These are phyloP conservation scores for Lodderomyces margitis DNA, from an alignment of 1,139 yeast species.

Conservation along the genomic window DNA sequence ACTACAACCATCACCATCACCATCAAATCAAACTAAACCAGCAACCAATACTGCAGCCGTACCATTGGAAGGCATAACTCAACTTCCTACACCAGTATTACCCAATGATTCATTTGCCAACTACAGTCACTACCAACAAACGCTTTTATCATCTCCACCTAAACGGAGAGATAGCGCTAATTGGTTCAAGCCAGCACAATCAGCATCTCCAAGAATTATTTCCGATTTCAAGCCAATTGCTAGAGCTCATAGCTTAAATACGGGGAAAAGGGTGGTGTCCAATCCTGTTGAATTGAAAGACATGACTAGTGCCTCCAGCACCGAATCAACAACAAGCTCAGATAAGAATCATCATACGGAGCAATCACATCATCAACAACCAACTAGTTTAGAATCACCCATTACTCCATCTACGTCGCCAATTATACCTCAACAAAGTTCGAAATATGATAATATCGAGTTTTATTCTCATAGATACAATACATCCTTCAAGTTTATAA, in stretches of 20 bases:
- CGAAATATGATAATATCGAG: slow-evolving; percentile 5
- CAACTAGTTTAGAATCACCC: slow-evolving; percentile 11
- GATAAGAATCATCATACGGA: slow-evolving; percentile 13
- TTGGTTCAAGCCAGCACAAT: slow-evolving; percentile 1
- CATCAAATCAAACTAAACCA: not conserved
- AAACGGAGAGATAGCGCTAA: slow-evolving; percentile 1
- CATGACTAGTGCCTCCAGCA: slow-evolving; percentile 11
- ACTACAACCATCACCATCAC: not conserved
- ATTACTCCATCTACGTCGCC: slow-evolving; percentile 14
- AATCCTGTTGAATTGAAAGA: slow-evolving; percentile 20
- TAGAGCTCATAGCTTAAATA: slow-evolving; percentile 20
- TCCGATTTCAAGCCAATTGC: slow-evolving; percentile 38
- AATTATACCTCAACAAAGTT: slow-evolving; percentile 12
- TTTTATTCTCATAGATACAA: slow-evolving; percentile 18
- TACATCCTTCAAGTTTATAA: slow-evolving; percentile 21
- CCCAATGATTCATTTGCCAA: slow-evolving; percentile 35
- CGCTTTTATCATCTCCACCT: slow-evolving; percentile 10
- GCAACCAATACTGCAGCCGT: slow-evolving; percentile 2
- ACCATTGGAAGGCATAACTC: slow-evolving; percentile 42
- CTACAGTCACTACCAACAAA: slow-evolving; percentile 7
- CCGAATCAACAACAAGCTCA: slow-evolving; percentile 8
- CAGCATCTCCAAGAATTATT: slow-evolving; percentile 21
- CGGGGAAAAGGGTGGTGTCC: slow-evolving; percentile 23
- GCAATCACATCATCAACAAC: slow-evolving; percentile 7
- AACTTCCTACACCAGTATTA: slow-evolving; percentile 48